Conservation (phyloP, 129 eudicot species). For the Lonicera japonica region DNA sequence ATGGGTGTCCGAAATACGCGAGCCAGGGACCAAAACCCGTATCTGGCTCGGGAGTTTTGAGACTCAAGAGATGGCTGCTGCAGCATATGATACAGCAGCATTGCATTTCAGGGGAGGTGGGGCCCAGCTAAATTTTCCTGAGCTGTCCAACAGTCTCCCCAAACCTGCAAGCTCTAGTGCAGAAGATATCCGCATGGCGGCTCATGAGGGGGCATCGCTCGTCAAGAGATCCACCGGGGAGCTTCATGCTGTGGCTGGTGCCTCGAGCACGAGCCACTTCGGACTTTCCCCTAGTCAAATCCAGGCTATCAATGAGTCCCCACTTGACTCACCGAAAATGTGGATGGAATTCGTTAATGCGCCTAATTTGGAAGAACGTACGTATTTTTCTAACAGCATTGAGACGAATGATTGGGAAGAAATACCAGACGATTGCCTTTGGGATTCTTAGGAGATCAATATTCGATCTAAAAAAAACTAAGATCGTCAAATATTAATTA, state of each 20-base stretch:
- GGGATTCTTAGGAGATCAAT: conserved; percentile 31
- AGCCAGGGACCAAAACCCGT: conserved; percentile 36
- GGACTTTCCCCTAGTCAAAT: conserved; percentile 45
- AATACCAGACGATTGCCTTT: conserved; percentile 39
- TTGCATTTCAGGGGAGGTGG: conserved; percentile 35
- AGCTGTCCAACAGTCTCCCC: conserved; percentile 24
- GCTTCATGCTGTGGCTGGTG: conserved; percentile 16
- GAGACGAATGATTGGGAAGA: conserved; percentile 39
- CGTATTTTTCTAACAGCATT: conserved; percentile 26
- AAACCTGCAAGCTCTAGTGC: conserved; percentile 35
- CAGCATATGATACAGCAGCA: conserved; percentile 44
- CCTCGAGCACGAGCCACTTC: conserved; percentile 26
- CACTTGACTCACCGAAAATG: conserved; percentile 42
- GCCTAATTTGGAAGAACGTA: conserved; percentile 12
- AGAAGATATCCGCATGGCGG: conserved; percentile 45
- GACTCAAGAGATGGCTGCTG: conserved; percentile 53
- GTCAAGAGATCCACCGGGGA: conserved; percentile 9
- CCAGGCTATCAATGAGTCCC: conserved; percentile 44
- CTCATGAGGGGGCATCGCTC: conserved; percentile 35
- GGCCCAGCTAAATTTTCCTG: conserved; percentile 39
- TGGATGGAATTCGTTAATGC: conserved; percentile 29
- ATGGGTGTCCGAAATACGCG: conserved; percentile 57
- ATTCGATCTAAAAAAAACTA: background rate
- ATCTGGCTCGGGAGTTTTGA: conserved; percentile 58
- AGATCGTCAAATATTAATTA: background rate